phyloP scores from a whole-genome alignment of 2,329 filamentous ascomycete genomes.

The Lecanicillium sp. region DNA sequence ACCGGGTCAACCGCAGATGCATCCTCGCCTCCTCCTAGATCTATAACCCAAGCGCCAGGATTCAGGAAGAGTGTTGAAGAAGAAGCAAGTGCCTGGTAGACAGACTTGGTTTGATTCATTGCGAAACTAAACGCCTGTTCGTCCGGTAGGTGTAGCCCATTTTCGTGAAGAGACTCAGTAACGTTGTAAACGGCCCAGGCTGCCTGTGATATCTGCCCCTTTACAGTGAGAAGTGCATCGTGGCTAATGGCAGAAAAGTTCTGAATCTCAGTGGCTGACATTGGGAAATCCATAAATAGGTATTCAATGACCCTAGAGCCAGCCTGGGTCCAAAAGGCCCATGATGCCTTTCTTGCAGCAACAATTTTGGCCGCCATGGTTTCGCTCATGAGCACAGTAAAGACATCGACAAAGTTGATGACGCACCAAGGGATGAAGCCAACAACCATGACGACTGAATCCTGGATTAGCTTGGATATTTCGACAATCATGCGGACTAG shows the following conservation, averaged over 20 bases:
- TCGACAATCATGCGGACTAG: conserved; percentile 66
- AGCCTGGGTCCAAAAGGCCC: conserved; percentile 32
- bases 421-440: conserved; percentile 42
- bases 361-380: conserved; percentile 20
- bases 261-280: conserved; percentile 56
- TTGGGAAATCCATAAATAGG: conserved; percentile 40
- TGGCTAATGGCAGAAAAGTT: conserved; percentile 72
- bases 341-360: conserved; percentile 28
- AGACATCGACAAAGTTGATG: conserved; percentile 30
- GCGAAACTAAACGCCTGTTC: conserved; percentile 9
- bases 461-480: conserved; percentile 70
- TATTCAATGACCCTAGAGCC: conserved; percentile 40
- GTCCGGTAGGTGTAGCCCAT: conserved; percentile 25
- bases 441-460: conserved; percentile 57
- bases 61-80: conserved; percentile 26
- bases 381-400: conserved; percentile 26
- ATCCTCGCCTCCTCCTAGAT: conserved; percentile 36
- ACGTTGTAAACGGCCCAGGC: conserved; percentile 29
- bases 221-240: conserved; percentile 54
- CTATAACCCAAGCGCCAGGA: conserved; percentile 51
- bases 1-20: conserved; percentile 39
- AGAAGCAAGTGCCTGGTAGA: not conserved
- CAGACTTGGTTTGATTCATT: not conserved
- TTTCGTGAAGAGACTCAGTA: conserved; percentile 35
- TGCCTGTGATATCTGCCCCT: conserved; percentile 38